phyloP scores from a whole-genome alignment of 345 rosid species.

The Salix caprea region DNA sequence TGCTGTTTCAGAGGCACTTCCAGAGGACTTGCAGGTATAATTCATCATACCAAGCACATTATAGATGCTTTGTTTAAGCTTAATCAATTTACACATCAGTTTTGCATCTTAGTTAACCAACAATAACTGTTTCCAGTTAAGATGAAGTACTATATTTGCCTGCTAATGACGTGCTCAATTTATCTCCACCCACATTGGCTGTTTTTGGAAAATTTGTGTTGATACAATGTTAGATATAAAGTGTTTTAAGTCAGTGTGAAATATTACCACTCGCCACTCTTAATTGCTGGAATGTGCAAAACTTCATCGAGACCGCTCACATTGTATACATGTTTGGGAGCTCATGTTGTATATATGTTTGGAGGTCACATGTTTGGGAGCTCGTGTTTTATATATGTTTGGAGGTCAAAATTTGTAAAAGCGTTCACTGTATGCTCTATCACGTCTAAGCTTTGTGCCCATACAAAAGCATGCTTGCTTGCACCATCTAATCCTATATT shows the following conservation, averaged over 20 bases:
- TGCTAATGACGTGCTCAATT: not conserved
- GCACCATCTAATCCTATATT: not conserved
- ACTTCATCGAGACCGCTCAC: not conserved
- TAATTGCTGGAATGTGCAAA: not conserved
- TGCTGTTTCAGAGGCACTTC: slow-evolving; percentile 72
- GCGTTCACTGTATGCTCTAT: not conserved
- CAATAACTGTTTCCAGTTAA: not conserved
- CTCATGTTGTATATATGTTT: not conserved
- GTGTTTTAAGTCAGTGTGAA: not conserved
- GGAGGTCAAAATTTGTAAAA: not conserved
- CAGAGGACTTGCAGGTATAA: slow-evolving; percentile 79
- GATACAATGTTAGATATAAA: not conserved
- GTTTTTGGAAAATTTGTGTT: not conserved
- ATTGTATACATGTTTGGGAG: not conserved
- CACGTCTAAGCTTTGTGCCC: not conserved
- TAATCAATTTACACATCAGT: not conserved
- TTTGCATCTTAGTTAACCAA: not conserved
- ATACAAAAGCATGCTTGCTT: not conserved
- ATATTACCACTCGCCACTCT: not conserved
- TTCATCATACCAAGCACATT: slow-evolving; percentile 3
- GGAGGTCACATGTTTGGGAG: not conserved
- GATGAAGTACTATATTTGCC: not conserved
- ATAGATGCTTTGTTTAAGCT: not conserved
- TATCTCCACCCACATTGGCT: not conserved
- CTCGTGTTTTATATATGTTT: not conserved